Evolutionary conservation across 805 yeast genomes (phyloP).

Genomic region (Pichia eremophila): DNA sequence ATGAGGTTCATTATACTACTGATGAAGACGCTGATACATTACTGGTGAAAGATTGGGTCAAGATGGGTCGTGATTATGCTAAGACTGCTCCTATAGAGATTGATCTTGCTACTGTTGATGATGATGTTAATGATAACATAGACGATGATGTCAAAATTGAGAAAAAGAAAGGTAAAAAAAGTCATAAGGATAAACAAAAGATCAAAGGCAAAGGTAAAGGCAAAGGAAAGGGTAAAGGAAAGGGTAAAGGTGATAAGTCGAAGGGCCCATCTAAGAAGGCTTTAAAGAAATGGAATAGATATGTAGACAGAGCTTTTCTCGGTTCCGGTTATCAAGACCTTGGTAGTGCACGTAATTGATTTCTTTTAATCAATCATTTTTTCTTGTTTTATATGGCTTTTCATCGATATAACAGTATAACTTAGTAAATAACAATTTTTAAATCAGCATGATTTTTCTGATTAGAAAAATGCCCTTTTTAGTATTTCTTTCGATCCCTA

Average conservation of each 20-base stretch:
- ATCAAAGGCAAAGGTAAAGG: too few species aligned
- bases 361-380: too few species aligned
- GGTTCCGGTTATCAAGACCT: conserved; percentile 53
- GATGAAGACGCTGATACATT: conserved; percentile 47
- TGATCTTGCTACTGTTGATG: not conserved
- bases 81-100: conserved; percentile 23
- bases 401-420: too few species aligned
- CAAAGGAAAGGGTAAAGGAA: not conserved
- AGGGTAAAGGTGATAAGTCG: not conserved
- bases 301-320: conserved; percentile 50
- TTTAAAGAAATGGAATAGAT: conserved; percentile 57
- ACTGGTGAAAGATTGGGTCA: conserved; percentile 54
- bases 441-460: too few species aligned
- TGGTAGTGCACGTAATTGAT: not conserved
- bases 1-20: conserved; percentile 61
- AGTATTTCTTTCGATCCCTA: too few species aligned
- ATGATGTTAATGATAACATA: not conserved
- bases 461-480: too few species aligned
- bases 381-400: too few species aligned
- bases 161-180: not conserved
- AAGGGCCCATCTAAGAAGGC: conserved; percentile 15
- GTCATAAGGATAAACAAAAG: not conserved
- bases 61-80: conserved; percentile 45
- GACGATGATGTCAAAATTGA: conserved; percentile 3
- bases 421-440: too few species aligned